phyloP scores from a whole-genome alignment of 2,329 filamentous ascomycete species.

The Sporothrix brasiliensis region DNA sequence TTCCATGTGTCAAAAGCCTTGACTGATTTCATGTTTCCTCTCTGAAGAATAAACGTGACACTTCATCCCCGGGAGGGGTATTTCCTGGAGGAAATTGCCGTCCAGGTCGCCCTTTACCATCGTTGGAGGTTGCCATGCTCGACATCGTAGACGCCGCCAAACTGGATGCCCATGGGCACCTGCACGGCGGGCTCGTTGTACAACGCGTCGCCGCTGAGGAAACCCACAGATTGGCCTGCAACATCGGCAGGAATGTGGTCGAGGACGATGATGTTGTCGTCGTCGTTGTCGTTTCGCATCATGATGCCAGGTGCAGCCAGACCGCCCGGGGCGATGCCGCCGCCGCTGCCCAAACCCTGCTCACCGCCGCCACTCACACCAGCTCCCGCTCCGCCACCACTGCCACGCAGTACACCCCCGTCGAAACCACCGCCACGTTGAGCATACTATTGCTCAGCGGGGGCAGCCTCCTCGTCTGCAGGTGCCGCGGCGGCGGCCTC shows the following conservation, averaged over 20 bases:
- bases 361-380: no score
- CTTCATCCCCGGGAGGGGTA: neutral
- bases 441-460: constrained; percentile 51
- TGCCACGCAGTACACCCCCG: neutral
- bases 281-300: neutral
- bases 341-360: neutral
- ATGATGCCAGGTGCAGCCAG: neutral
- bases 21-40: neutral
- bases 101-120: neutral
- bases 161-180: neutral
- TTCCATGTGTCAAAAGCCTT: neutral
- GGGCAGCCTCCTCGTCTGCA: constrained; percentile 60
- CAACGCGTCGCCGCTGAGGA: neutral
- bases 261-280: constrained; percentile 14
- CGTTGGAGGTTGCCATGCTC: constrained; percentile 2
- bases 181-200: neutral
- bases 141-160: neutral
- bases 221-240: neutral
- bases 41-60: neutral
- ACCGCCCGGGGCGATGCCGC: neutral
- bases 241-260: constrained; percentile 10
- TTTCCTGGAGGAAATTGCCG: neutral
- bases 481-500: constrained; percentile 41
- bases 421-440: constrained; percentile 15
- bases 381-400: no score